Evolutionary conservation across 441 rosid genomes (phyloP), one percentile per base, ranked within the genome.

Genomic region (Erysimum cheiri): DNA sequence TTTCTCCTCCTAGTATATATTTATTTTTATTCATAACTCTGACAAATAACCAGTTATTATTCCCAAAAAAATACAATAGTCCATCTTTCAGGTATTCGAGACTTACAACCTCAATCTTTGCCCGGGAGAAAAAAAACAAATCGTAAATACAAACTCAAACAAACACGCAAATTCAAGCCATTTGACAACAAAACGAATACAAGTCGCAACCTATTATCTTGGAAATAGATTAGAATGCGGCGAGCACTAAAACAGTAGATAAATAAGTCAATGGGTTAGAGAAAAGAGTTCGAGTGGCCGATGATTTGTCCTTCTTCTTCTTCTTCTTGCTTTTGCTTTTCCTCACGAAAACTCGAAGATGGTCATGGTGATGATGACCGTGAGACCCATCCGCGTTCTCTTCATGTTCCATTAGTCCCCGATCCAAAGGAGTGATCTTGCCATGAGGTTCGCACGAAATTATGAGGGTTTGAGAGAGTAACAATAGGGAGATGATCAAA

Each of bases 271-370:
- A 52, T 59, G 61, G 77, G 54, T 44, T 73, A 66, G 72, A 73
- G 17, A 73, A 69, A 59, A 58, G 72, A 66, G 47, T 43, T 67
- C 40, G 43, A 37, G 63, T 74, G 15, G 78, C 78, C 0, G 78
- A 35, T 47, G 73, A 74, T 22, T 74, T 67, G 32, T 74, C 13
- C 78, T 68, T 67, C 69, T 74, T 68, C 60, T 58, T 55, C 40
- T 55, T 50, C 32, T 41, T 60, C n/a, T n/a, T n/a, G 22, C 10
- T 24, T 3, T 59, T 64, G 52, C 22, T 6, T 46, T 74, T 74
- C 61, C 35, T 74, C 59, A 68, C 6, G 36, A 68, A 68, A 7
- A 40, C 74, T 62, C 69, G 64, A 68, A 74, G 73, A 28, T 74
- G 48, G 33, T 53, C 72, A 40, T 52, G 67, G 41, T 65, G 67